Conservation (phyloP, 2,329 filamentous ascomycete genomes). For the Penicillium glabrum region DNA sequence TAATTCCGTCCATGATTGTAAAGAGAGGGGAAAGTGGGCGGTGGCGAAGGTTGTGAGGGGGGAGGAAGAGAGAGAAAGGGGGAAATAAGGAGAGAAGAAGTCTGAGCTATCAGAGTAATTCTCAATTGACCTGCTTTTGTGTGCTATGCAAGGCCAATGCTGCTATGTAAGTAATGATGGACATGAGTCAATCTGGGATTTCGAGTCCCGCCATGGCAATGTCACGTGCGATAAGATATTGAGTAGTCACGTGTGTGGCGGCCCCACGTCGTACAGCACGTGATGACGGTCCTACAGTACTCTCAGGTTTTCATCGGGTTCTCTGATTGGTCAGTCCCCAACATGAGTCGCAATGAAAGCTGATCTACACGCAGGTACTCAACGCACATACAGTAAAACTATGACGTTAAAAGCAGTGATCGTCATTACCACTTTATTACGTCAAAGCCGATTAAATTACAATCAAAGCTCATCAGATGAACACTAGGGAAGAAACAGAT, state of each 20-base stretch:
- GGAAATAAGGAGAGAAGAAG: neutral
- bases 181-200: conserved; percentile 16
- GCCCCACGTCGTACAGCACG: neutral
- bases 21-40: conserved; percentile 2
- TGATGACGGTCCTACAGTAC: too few species aligned
- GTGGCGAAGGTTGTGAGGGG: neutral
- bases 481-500: conserved; percentile 3
- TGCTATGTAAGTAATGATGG: neutral
- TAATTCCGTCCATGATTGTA: conserved; percentile 53
- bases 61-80: neutral
- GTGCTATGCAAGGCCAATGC: neutral
- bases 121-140: neutral
- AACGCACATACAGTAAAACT: too few species aligned
- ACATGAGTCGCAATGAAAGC: too few species aligned
- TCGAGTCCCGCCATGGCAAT: neutral
- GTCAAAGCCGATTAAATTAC: too few species aligned
- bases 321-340: too few species aligned
- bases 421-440: neutral
- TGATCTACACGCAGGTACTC: too few species aligned
- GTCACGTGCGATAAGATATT: conserved; percentile 21
- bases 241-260: neutral
- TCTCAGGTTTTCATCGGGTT: too few species aligned
- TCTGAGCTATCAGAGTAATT: neutral
- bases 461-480: too few species aligned
- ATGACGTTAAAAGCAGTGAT: too few species aligned